A percentile compares a stretch with the other conserved stretches of the same genome.
phyloP scores from a whole-genome alignment of 179 eudicot genomes.

The Corrigiola litoralis region DNA sequence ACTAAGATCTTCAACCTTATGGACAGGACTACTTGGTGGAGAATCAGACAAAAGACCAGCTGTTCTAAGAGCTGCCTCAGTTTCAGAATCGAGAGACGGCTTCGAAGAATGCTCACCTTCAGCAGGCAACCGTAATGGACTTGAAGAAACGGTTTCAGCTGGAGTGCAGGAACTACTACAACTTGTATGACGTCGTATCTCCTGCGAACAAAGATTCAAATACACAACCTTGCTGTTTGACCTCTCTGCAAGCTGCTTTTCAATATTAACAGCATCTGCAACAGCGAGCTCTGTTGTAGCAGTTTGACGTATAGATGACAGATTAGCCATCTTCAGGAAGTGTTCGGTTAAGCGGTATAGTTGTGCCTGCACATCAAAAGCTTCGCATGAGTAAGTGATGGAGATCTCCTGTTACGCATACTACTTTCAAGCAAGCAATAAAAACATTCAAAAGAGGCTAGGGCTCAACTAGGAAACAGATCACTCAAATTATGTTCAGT shows the following conservation, averaged over 20 bases:
- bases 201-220: conserved; percentile 82
- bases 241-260: conserved; percentile 71
- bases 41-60: conserved; percentile 87
- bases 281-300: conserved; percentile 90
- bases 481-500: too few species aligned
- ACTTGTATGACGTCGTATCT: conserved; percentile 43
- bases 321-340: conserved; percentile 67
- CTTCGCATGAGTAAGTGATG: neutral
- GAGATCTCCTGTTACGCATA: neutral
- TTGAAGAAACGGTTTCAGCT: conserved; percentile 36
- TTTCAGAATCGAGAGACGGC: conserved; percentile 38
- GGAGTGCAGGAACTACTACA: conserved; percentile 19
- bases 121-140: conserved; percentile 17
- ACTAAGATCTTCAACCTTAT: conserved; percentile 16
- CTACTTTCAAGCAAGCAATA: conserved; percentile 4
- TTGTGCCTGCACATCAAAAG: conserved; percentile 58
- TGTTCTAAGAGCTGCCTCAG: conserved; percentile 71
- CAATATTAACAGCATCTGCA: conserved; percentile 96
- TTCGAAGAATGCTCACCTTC: conserved; percentile 23
- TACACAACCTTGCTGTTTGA: conserved; percentile 89
- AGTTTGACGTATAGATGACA: conserved; percentile 52
- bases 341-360: conserved; percentile 88
- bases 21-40: conserved; percentile 72
- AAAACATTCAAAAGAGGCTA: neutral
- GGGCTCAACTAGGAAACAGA: too few species aligned